phyloP scores from a whole-genome alignment of 2,329 filamentous ascomycete species.

The Trichophyton simii region DNA sequence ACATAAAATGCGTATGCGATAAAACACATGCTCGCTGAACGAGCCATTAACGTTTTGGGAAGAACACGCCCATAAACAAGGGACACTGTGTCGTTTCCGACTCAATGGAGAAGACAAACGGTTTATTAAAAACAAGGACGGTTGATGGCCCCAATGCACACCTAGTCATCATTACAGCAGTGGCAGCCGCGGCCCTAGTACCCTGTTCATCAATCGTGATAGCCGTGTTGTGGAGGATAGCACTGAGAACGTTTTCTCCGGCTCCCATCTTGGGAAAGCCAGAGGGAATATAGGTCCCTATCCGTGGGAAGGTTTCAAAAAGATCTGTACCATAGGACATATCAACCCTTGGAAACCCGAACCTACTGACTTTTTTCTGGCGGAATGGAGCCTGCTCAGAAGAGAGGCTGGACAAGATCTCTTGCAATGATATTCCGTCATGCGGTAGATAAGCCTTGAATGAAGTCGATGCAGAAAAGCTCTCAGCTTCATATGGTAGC shows the following conservation, averaged over 20 bases:
- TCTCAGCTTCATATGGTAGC: background rate
- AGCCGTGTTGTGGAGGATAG: background rate
- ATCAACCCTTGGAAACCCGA: slow-evolving; percentile 4
- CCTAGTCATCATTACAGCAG: background rate
- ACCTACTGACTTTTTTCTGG: background rate
- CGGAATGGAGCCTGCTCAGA: background rate
- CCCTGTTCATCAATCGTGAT: slow-evolving; percentile 2
- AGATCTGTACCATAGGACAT: background rate
- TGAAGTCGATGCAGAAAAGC: background rate
- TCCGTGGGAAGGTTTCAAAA: background rate
- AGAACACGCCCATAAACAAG: slow-evolving; percentile 1
- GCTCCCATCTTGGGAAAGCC: background rate
- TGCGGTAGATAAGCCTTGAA: slow-evolving; percentile 1
- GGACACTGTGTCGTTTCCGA: background rate
- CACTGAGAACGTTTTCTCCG: background rate
- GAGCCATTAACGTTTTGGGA: background rate
- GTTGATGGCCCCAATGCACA: background rate
- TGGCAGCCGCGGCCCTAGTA: background rate
- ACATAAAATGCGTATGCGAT: too few relatives aligned
- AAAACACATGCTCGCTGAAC: background rate
- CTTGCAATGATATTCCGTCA: background rate
- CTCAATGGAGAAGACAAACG: background rate
- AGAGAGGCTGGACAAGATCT: background rate
- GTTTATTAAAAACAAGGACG: background rate
- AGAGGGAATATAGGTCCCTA: background rate